These are phyloP conservation scores for Ascoidea tarda DNA, from an alignment of 805 yeast genomes.

Conservation along the genomic window DNA sequence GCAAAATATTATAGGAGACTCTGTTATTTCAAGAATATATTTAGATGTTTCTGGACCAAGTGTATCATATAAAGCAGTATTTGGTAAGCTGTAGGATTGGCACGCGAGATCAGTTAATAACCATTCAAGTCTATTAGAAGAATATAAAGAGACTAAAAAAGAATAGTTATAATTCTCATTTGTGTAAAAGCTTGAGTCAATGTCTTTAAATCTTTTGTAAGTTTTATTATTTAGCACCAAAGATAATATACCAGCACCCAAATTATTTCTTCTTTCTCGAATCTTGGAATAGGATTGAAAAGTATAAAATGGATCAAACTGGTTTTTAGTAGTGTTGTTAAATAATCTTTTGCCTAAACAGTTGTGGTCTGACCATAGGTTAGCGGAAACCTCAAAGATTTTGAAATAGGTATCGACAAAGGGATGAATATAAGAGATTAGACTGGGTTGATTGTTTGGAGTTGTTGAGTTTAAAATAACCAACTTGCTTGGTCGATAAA, in stretches of 20 bases:
- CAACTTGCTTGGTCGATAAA: constrained; percentile 20
- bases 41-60: constrained; percentile 46
- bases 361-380: constrained; percentile 13
- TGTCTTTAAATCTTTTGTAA: constrained; percentile 13
- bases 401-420: constrained; percentile 20
- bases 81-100: constrained; percentile 37
- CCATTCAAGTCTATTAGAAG: constrained; percentile 58
- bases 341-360: constrained; percentile 23
- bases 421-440: constrained; percentile 16
- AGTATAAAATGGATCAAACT: constrained; percentile 26
- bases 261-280: constrained; percentile 25
- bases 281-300: constrained; percentile 29
- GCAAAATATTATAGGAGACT: constrained; percentile 41
- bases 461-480: background rate
- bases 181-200: constrained; percentile 8
- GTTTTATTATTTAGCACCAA: constrained; percentile 18
- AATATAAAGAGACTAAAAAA: constrained; percentile 41
- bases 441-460: background rate
- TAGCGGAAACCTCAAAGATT: constrained; percentile 18
- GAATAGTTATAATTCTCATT: constrained; percentile 15
- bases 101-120: constrained; percentile 55
- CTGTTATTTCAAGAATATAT: constrained; percentile 46
- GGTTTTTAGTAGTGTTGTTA: constrained; percentile 16
- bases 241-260: constrained; percentile 43
- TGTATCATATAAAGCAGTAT: constrained; percentile 43